Percentiles rank a stretch among this genome's conserved stretches.
These are phyloP conservation scores for Suillus placidus DNA, from an alignment of 768 basidiomycete genomes.

Conservation along the genomic window DNA sequence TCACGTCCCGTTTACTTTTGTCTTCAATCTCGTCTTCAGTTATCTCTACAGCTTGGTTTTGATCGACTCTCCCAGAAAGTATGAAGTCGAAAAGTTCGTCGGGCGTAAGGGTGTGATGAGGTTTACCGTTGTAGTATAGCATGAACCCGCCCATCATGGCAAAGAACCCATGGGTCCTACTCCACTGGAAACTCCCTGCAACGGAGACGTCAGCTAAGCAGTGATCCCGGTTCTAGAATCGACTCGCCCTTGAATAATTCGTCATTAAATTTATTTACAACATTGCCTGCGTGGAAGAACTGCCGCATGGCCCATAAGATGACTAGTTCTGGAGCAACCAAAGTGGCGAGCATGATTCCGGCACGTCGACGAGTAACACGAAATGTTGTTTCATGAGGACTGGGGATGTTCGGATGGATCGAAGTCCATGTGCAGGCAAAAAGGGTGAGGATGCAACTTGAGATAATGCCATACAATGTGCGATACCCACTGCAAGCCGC, in stretches of 20 bases:
- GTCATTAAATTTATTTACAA: background rate
- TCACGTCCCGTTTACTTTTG: conserved; percentile 35
- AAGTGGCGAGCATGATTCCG: conserved; percentile 22
- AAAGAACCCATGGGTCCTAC: conserved; percentile 28
- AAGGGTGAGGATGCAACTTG: conserved; percentile 31
- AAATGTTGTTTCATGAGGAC: conserved; percentile 14
- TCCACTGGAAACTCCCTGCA: conserved; percentile 18
- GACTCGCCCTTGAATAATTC: background rate
- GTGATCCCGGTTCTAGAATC: background rate
- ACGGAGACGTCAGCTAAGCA: background rate
- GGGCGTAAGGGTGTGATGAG: conserved; percentile 1
- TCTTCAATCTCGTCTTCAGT: conserved; percentile 30
- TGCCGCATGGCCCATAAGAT: conserved; percentile 34
- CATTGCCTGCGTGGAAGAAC: conserved; percentile 20
- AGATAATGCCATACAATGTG: conserved; percentile 35
- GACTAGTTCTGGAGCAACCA: conserved; percentile 33
- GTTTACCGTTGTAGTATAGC: background rate
- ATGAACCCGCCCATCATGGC: conserved; percentile 33
- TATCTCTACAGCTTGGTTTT: background rate
- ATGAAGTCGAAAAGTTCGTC: conserved; percentile 11
- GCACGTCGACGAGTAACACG: conserved; percentile 11
- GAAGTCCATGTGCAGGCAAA: conserved; percentile 35
- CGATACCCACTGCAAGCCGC: conserved; percentile 11
- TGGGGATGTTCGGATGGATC: conserved; percentile 35
- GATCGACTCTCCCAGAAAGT: conserved; percentile 16